phyloP scores from a whole-genome alignment of 345 rosid species.

The Populus davidiana region DNA sequence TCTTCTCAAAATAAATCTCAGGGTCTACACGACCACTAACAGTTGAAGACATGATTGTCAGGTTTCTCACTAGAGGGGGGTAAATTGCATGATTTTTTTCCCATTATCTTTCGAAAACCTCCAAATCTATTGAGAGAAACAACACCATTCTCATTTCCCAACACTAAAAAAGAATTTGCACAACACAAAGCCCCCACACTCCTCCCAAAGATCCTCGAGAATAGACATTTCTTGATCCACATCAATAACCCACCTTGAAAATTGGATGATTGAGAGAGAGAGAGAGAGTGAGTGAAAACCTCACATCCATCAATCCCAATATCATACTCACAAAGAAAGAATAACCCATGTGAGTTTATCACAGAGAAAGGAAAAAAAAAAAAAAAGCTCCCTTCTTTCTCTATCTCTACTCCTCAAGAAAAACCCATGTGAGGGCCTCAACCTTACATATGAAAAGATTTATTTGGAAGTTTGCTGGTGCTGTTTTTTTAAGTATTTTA shows the following conservation, averaged over 20 bases:
- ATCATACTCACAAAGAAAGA: constrained; percentile 24
- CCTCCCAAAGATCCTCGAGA: constrained; percentile 43
- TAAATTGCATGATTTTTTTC: neutral
- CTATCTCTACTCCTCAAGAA: neutral
- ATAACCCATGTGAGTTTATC: neutral
- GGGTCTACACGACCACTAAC: no score
- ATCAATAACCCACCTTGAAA: constrained; percentile 51
- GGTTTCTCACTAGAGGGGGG: neutral
- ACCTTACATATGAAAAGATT: no score
- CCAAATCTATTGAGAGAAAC: constrained; percentile 15
- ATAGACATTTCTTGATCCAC: constrained; percentile 43
- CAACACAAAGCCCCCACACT: constrained; percentile 37
- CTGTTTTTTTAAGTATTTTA: no score
- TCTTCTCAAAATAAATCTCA: no score
- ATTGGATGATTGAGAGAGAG: constrained; percentile 16
- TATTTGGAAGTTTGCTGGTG: no score
- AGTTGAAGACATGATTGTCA: no score
- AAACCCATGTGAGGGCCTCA: no score
- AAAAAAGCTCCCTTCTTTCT: neutral
- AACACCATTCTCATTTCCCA: constrained; percentile 36
- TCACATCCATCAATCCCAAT: constrained; percentile 44
- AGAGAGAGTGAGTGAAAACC: neutral
- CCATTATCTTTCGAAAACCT: neutral
- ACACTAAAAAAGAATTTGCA: constrained; percentile 38
- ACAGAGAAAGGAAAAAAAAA: neutral